Percentiles rank a stretch among this genome's conserved stretches.
phyloP scores from a whole-genome alignment of 2,329 filamentous ascomycete genomes.

The Aspergillus piperis region DNA sequence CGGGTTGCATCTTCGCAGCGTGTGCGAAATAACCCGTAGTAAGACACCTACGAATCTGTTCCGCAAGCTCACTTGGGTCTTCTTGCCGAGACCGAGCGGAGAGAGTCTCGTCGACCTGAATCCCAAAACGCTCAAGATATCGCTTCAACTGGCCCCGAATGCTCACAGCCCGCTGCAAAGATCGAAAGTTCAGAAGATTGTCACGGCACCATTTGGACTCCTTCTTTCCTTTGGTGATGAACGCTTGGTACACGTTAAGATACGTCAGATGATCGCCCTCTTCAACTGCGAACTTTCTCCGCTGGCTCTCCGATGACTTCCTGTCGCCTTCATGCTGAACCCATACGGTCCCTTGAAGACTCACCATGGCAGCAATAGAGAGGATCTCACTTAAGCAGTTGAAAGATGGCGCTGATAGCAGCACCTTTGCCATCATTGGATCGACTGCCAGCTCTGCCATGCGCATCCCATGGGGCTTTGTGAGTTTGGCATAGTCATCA shows the following conservation, averaged over 20 bases:
- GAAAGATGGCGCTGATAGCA: conserved; percentile 74
- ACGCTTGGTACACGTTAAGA: conserved; percentile 89
- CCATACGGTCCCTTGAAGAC: conserved; percentile 79
- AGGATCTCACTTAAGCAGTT: conserved; percentile 82
- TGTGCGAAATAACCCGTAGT: conserved; percentile 91
- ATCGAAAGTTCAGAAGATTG: conserved; percentile 83
- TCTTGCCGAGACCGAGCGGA: conserved; percentile 34
- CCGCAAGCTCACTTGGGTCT: conserved; percentile 55
- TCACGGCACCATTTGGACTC: conserved; percentile 85
- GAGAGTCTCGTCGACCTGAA: conserved; percentile 65
- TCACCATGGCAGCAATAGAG: conserved; percentile 92
- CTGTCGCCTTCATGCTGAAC: conserved; percentile 76
- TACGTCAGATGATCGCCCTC: conserved; percentile 94
- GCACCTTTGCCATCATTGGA: conserved; percentile 91
- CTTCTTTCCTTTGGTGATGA: conserved; percentile 78
- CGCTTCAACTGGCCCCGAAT: conserved; percentile 83
- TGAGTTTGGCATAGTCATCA: conserved; percentile 87
- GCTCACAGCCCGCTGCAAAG: conserved; percentile 77
- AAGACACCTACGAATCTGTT: conserved; percentile 80
- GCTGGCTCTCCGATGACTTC: conserved; percentile 70
- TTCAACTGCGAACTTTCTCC: conserved; percentile 82
- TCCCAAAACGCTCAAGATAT: conserved; percentile 81
- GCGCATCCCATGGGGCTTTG: conserved; percentile 77
- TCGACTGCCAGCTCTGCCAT: conserved; percentile 95
- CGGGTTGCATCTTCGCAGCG: conserved; percentile 88